Base-by-base conservation (phyloP, 305 asterid genomes). In the Ajuga reptans region DNA sequence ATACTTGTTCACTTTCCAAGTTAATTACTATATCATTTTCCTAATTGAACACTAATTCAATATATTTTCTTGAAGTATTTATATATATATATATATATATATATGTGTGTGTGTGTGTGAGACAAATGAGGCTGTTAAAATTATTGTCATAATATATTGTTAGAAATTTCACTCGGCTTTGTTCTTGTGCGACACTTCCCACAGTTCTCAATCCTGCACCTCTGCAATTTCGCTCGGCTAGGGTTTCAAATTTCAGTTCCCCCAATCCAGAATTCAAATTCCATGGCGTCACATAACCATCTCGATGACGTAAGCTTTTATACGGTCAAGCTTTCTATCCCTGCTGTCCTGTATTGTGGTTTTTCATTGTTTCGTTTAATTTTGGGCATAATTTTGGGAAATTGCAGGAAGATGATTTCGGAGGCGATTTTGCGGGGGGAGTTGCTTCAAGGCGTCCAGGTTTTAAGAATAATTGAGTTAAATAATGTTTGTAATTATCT, bases 381-480 rank as follows among this genome's bases (percentile, higher is more conserved):
- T 27, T 51, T 14, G 14, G 27, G 54, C 24, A 5, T 49, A 73
- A 9, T 74, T 58, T 24, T 51, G 56, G 59, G 21, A 3, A 68
- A 24, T 42, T 41, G 21, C 78, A 87, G 92, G 94, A 89, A 69
- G 86, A 82, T 75, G 89, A 79, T 78, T 89, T 91, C 71, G 96
- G 90, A 10, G 95, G 90, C 56, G 91, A 86, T 79, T 85, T 91
- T 72, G 21, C 89, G 5, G 89, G 75, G 15, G 81, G 68, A 61
- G 70, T 73, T 43, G 46, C 78, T 43, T 73, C 79, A 4, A 83
- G 78, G 60, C 86, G 80, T 67, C 45, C 91, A 83, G 97, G 96
- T 90, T 66, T 42, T 34, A 39, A 9, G 55, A 43, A 34, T 68
- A 36, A 14, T 52, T 58, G 43, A n/a, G 52, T 57, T 64, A 9